A percentile compares a stretch with the other conserved stretches of the same genome.
Evolutionary conservation across 768 basidiomycete genomes (phyloP).

Genomic region (Kwoniella dejecticola): DNA sequence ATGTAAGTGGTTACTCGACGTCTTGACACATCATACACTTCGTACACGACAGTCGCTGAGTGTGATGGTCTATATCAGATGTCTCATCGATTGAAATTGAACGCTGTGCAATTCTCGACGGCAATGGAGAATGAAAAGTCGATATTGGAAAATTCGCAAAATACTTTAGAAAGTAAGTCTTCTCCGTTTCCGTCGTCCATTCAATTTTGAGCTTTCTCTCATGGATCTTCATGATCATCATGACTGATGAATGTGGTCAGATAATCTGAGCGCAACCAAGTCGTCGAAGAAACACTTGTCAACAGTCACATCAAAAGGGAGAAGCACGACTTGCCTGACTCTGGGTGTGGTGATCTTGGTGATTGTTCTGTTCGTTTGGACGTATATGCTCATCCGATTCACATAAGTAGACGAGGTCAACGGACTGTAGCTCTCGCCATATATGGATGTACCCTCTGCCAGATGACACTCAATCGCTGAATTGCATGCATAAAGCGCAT

Average conservation of each 20-base stretch:
- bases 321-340: conserved; percentile 72
- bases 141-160: conserved; percentile 67
- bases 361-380: conserved; percentile 62
- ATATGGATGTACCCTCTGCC: too few species aligned
- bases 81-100: conserved; percentile 83
- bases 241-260: conserved; percentile 28
- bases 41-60: neutral
- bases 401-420: conserved; percentile 37
- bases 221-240: too few species aligned
- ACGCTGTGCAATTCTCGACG: conserved; percentile 75
- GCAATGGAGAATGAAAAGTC: conserved; percentile 73
- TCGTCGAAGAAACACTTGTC: conserved; percentile 61
- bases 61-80: too few species aligned
- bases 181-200: too few species aligned
- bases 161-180: conserved; percentile 72
- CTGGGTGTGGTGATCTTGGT: conserved; percentile 69
- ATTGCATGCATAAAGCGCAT: neutral
- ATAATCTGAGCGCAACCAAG: conserved; percentile 48
- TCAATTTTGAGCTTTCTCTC: too few species aligned
- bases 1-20: too few species aligned
- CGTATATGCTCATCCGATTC: conserved; percentile 55
- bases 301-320: conserved; percentile 66
- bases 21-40: too few species aligned
- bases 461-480: too few species aligned
- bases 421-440: too few species aligned